These are phyloP conservation scores for Coniosporium tulheliwenetii DNA, from an alignment of 2,329 filamentous ascomycete genomes.

Conservation along the genomic window DNA sequence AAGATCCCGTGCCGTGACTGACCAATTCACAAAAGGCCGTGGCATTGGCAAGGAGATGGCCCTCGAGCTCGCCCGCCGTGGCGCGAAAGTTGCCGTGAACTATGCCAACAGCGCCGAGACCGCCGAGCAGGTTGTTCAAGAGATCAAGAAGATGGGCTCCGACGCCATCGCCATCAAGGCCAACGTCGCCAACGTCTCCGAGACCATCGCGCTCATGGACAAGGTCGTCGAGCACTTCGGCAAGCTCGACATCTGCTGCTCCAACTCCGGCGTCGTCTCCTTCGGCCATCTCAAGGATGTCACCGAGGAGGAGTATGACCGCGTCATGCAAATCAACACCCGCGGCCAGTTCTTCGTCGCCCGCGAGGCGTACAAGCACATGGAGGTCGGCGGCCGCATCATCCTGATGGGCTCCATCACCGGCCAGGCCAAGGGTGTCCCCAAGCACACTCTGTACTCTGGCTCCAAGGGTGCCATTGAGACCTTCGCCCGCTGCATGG, in stretches of 20 bases:
- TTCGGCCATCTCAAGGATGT: slow-evolving; percentile 39
- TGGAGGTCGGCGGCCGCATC: slow-evolving; percentile 34
- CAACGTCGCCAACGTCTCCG: slow-evolving; percentile 47
- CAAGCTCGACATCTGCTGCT: slow-evolving; percentile 54
- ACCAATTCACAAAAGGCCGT: slow-evolving; percentile 29
- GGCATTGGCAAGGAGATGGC: slow-evolving; percentile 54
- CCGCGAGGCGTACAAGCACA: slow-evolving; percentile 37
- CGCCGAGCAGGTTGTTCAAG: slow-evolving; percentile 48
- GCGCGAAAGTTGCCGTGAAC: slow-evolving; percentile 52
- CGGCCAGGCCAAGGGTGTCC: slow-evolving; percentile 39
- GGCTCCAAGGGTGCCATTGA: slow-evolving; percentile 38
- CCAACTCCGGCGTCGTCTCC: slow-evolving; percentile 45
- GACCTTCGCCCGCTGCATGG: slow-evolving; percentile 39
- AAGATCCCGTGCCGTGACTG: neutral
- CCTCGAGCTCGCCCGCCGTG: slow-evolving; percentile 46
- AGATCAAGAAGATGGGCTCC: slow-evolving; percentile 48
- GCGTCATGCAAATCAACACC: slow-evolving; percentile 46
- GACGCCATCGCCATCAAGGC: slow-evolving; percentile 51
- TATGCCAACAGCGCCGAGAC: slow-evolving; percentile 50
- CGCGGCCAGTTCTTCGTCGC: slow-evolving; percentile 49
- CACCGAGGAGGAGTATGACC: slow-evolving; percentile 39
- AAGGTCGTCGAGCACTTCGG: slow-evolving; percentile 48
- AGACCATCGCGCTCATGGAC: slow-evolving; percentile 49
- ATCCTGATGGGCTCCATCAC: slow-evolving; percentile 41
- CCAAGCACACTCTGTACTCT: slow-evolving; percentile 38